These are phyloP conservation scores for Halophytophthora polymorphica DNA, from an alignment of 352 stramenopile species.

Conservation along the genomic window DNA sequence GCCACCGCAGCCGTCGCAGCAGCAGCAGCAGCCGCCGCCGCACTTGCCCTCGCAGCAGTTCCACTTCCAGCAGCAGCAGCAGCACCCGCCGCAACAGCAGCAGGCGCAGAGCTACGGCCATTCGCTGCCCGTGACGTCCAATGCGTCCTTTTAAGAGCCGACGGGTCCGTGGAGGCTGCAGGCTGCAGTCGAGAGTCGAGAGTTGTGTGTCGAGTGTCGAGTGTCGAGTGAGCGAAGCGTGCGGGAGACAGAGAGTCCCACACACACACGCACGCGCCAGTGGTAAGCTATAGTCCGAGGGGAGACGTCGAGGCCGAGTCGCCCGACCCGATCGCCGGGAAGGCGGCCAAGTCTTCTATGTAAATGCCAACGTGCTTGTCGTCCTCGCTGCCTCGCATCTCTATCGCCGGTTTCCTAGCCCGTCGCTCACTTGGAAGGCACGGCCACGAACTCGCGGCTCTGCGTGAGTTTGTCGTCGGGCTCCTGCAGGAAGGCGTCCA, in stretches of 20 bases:
- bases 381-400: constrained; percentile 19
- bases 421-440: constrained; percentile 23
- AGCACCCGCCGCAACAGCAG: constrained; percentile 15
- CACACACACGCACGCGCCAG: no score
- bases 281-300: no score
- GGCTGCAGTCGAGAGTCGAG: no score
- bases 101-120: constrained; percentile 22
- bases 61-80: constrained; percentile 21
- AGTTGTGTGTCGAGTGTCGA: no score
- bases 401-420: background rate
- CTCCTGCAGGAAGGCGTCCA: constrained; percentile 65
- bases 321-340: no score
- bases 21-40: constrained; percentile 5
- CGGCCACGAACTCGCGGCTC: constrained; percentile 74
- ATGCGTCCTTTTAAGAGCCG: no score
- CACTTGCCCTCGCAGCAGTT: constrained; percentile 24
- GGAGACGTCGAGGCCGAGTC: no score
- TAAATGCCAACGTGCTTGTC: constrained; percentile 28
- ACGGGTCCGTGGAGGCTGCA: no score
- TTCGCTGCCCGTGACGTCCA: constrained; percentile 20
- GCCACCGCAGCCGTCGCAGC: constrained; percentile 18
- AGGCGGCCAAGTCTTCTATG: constrained; percentile 13
- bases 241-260: no score
- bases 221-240: no score
- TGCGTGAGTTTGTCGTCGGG: constrained; percentile 81